A percentile compares a stretch with the other conserved stretches of the same genome.
Conservation (phyloP, 2,329 filamentous ascomycete species). For the Thelonectria olida region DNA sequence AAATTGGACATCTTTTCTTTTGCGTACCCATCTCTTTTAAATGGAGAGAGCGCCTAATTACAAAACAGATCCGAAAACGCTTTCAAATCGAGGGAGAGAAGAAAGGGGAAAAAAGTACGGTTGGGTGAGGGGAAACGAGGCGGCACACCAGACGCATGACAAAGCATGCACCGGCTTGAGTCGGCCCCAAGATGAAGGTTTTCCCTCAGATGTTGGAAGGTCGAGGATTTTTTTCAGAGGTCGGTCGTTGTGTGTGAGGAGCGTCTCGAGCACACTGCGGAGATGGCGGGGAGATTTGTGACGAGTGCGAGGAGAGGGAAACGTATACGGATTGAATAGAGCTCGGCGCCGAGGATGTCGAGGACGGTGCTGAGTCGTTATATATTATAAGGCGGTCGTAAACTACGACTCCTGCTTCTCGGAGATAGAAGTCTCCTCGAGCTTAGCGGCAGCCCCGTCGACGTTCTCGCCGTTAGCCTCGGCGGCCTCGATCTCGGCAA, state of each 20-base stretch:
- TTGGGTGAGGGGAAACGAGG: no score
- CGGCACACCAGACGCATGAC: constrained; percentile 17
- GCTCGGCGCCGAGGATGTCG: constrained; percentile 13
- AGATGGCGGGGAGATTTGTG: constrained; percentile 12
- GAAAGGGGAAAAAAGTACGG: neutral
- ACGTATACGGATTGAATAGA: constrained; percentile 7
- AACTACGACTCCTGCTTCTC: constrained; percentile 60
- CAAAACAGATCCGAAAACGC: constrained; percentile 39
- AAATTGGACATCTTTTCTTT: constrained; percentile 37
- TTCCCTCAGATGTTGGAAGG: constrained; percentile 6
- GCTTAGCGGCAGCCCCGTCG: constrained; percentile 61
- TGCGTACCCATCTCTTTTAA: constrained; percentile 32
- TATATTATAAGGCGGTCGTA: neutral
- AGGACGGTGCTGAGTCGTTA: constrained; percentile 2
- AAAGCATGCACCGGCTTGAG: neutral
- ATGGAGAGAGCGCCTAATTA: constrained; percentile 40
- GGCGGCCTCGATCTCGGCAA: constrained; percentile 80
- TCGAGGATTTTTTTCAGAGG: constrained; percentile 7
- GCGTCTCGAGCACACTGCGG: constrained; percentile 12
- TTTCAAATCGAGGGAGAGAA: constrained; percentile 36
- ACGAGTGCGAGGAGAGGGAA: constrained; percentile 4
- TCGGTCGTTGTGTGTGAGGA: constrained; percentile 18
- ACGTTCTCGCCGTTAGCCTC: constrained; percentile 63
- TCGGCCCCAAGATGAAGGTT: constrained; percentile 1
- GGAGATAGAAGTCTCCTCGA: constrained; percentile 62